A percentile compares a stretch with the other conserved stretches of the same genome.
Conservation (phyloP, 768 basidiomycete genomes). For the Cyclocybe cylindracea region DNA sequence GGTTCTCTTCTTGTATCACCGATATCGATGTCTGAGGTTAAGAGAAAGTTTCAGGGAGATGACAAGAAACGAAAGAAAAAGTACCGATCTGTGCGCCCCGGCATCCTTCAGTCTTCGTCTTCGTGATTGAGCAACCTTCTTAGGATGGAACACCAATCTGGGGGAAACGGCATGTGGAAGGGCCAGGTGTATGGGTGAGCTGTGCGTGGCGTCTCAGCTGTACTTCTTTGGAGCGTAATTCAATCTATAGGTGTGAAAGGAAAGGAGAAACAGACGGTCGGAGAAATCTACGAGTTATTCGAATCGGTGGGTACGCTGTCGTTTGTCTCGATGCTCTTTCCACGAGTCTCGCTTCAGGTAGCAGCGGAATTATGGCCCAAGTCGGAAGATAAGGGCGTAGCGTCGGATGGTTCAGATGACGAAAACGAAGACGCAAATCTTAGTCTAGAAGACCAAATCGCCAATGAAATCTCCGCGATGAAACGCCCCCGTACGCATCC, state of each 20-base stretch:
- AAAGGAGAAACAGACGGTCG: slow-evolving; percentile 76
- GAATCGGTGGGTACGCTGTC: slow-evolving; percentile 55
- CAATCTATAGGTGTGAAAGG: slow-evolving; percentile 61
- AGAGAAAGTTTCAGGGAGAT: slow-evolving; percentile 26
- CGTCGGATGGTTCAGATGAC: slow-evolving; percentile 16
- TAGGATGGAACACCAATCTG: slow-evolving; percentile 72
- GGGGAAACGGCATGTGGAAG: slow-evolving; percentile 67
- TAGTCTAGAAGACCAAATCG: slow-evolving; percentile 71
- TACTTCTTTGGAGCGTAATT: neutral
- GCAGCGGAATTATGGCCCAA: slow-evolving; percentile 74
- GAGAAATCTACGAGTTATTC: slow-evolving; percentile 78
- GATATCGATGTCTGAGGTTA: slow-evolving; percentile 25
- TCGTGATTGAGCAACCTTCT: slow-evolving; percentile 1
- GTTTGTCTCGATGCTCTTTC: neutral
- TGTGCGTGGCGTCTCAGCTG: slow-evolving; percentile 39
- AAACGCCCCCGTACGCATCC: slow-evolving; percentile 55
- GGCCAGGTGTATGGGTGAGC: slow-evolving; percentile 85
- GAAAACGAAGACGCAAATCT: slow-evolving; percentile 40
- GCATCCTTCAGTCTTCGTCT: neutral
- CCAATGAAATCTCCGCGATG: slow-evolving; percentile 69
- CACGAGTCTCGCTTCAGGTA: slow-evolving; percentile 58
- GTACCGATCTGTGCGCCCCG: slow-evolving; percentile 46
- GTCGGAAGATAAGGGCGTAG: slow-evolving; percentile 20
- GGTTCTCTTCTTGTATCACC: neutral
- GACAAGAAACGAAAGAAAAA: slow-evolving; percentile 44